These are phyloP conservation scores for Pyracantha coccinea DNA, from an alignment of 331 rosid genomes.

Conservation along the genomic window DNA sequence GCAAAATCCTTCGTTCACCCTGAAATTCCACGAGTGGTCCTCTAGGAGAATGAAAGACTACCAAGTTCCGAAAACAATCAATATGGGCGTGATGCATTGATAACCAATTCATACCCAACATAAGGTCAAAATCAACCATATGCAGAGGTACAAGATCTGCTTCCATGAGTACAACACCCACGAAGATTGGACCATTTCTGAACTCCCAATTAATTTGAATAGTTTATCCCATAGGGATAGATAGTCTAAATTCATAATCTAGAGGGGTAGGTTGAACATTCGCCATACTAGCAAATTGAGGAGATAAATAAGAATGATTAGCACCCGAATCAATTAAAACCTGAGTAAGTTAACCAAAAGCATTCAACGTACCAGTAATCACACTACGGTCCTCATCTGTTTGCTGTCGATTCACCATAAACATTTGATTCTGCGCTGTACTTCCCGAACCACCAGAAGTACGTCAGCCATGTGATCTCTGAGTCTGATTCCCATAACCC, in stretches of 20 bases:
- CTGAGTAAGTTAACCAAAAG: not conserved
- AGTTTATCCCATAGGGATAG: fast-evolving
- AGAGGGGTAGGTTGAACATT: not conserved
- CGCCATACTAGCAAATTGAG: fast-evolving
- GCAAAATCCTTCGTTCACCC: not conserved
- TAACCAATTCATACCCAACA: not conserved
- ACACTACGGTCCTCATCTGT: not conserved
- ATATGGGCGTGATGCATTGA: not conserved
- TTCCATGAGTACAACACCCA: not conserved
- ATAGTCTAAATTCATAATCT: not conserved
- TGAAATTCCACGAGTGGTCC: not conserved
- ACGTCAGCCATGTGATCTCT: too few species aligned
- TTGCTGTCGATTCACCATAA: fast-evolving
- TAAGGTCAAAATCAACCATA: not conserved
- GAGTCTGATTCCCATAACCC: not conserved
- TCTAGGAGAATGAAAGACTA: fast-evolving
- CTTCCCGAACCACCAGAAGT: not conserved
- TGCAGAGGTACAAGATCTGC: not conserved
- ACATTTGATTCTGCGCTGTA: fast-evolving
- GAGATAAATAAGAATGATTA: not conserved
- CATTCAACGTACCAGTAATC: not conserved
- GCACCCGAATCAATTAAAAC: not conserved
- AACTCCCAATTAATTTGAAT: not conserved
- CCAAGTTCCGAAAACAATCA: not conserved
- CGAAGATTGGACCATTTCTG: not conserved